These are phyloP conservation scores for Escallonia rubra DNA, from an alignment of 129 eudicot genomes.

Conservation along the genomic window DNA sequence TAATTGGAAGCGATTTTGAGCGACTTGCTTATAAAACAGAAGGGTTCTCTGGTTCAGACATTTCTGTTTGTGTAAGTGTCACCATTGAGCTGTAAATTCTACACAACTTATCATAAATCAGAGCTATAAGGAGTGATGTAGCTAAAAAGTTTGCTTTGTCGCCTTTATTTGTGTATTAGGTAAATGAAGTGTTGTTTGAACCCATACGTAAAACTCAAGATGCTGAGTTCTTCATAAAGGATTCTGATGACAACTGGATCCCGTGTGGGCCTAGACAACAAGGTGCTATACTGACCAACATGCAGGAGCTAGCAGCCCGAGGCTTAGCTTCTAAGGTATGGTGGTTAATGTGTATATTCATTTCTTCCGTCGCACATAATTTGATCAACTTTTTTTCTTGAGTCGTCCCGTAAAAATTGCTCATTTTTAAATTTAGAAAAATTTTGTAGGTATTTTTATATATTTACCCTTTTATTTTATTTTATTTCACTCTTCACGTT, in stretches of 20 bases:
- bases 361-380: no score
- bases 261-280: constrained; percentile 66
- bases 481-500: no score
- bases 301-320: constrained; percentile 56
- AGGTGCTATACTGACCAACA: constrained; percentile 53
- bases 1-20: constrained; percentile 52
- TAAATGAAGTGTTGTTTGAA: constrained; percentile 57
- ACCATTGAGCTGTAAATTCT: background rate
- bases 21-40: constrained; percentile 43
- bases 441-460: no score
- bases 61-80: constrained; percentile 57
- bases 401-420: no score
- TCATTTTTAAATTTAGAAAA: no score
- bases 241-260: constrained; percentile 31
- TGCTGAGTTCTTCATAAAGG: constrained; percentile 44
- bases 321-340: constrained; percentile 57
- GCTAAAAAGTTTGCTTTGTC: background rate
- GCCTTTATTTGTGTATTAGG: constrained; percentile 24
- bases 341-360: background rate
- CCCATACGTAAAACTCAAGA: constrained; percentile 65
- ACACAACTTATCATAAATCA: background rate
- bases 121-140: no score
- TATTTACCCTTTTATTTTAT: no score
- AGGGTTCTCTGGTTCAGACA: constrained; percentile 65
- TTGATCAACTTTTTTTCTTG: no score